Conservation (phyloP, 345 rosid species). For the Pistacia vera region DNA sequence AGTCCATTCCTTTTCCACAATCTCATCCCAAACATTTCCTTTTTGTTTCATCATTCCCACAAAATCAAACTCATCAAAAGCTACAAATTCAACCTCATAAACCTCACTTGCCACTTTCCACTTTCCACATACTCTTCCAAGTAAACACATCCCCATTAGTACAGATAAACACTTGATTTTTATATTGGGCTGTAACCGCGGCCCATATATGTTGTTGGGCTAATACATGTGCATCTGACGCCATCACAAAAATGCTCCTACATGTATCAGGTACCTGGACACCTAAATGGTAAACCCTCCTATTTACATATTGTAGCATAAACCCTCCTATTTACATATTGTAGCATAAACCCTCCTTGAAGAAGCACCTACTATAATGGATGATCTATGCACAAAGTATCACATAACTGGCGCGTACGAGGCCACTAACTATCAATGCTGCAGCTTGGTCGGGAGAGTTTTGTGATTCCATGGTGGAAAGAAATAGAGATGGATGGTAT, state of each 20-base stretch:
- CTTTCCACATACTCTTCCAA: slow-evolving; percentile 38
- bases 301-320: slow-evolving; percentile 36
- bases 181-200: background rate
- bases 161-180: slow-evolving; percentile 44
- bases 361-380: slow-evolving; percentile 34
- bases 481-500: no score
- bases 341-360: slow-evolving; percentile 30
- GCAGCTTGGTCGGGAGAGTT: no score
- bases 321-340: slow-evolving; percentile 34
- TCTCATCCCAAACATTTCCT: no score
- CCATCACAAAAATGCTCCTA: slow-evolving; percentile 43
- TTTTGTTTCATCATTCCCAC: no score
- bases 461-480: no score
- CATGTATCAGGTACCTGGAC: slow-evolving; percentile 29
- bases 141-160: slow-evolving; percentile 37
- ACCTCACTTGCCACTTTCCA: background rate
- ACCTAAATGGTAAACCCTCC: slow-evolving; percentile 30
- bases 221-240: slow-evolving; percentile 29
- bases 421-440: slow-evolving; percentile 17
- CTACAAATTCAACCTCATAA: no score
- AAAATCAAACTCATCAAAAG: no score
- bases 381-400: slow-evolving; percentile 34
- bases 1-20: no score
- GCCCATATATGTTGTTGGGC: slow-evolving; percentile 49
- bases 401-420: slow-evolving; percentile 23